These are phyloP conservation scores for Cadophora sp. DNA, from an alignment of 2,329 filamentous ascomycete genomes.

Conservation along the genomic window DNA sequence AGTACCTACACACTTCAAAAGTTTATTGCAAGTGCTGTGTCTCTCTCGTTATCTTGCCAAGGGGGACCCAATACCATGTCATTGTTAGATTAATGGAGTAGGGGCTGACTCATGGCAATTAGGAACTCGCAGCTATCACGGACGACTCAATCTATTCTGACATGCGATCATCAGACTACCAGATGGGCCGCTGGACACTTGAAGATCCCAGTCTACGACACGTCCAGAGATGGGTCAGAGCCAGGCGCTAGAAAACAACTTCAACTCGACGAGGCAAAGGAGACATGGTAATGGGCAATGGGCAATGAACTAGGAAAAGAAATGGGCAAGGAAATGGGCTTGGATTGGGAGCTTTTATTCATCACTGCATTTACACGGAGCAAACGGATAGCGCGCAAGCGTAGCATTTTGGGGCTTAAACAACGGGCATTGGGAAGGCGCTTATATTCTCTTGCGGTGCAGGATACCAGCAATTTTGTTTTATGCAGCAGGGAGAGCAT, in stretches of 20 bases:
- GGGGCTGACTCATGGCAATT: slow-evolving; percentile 4
- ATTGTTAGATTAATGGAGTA: not conserved
- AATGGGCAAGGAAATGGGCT: slow-evolving; percentile 1
- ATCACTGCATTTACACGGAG: slow-evolving; percentile 22
- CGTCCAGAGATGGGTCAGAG: slow-evolving; percentile 65
- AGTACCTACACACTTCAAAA: not conserved
- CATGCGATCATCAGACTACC: slow-evolving; percentile 59
- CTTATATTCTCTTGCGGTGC: slow-evolving; percentile 29
- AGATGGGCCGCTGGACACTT: slow-evolving; percentile 65
- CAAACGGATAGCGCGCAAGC: slow-evolving; percentile 24
- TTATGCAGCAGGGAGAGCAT: slow-evolving; percentile 24
- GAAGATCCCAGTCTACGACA: slow-evolving; percentile 66
- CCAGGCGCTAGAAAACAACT: slow-evolving; percentile 38
- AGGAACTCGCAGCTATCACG: slow-evolving; percentile 65
- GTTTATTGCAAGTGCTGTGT: not conserved
- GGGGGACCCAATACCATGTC: not conserved
- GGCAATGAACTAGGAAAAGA: not conserved
- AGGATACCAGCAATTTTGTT: slow-evolving; percentile 26
- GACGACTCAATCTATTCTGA: slow-evolving; percentile 65
- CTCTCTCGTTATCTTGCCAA: not conserved
- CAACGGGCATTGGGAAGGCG: slow-evolving; percentile 31
- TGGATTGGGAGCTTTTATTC: not conserved
- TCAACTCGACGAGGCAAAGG: not conserved
- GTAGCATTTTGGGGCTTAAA: slow-evolving; percentile 16
- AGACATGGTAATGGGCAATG: slow-evolving; percentile 1